Evolutionary conservation across 2,329 filamentous ascomycete species (phyloP).

Genomic region (Chalaropsis thielavioides): DNA sequence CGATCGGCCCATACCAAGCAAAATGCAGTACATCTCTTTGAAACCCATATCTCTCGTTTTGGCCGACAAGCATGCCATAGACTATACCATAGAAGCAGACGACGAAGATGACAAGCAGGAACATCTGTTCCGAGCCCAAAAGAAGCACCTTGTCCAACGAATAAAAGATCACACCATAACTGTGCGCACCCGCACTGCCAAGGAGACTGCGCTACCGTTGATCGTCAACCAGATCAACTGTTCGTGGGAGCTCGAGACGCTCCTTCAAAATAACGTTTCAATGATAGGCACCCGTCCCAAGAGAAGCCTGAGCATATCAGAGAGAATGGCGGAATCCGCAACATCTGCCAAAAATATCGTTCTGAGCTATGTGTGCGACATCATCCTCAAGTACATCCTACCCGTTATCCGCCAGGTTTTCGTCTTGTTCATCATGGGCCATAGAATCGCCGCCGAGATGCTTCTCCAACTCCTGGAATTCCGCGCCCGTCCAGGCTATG

Average conservation of each 20-base stretch:
- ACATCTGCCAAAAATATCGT: conserved; percentile 69
- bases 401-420: conserved; percentile 61
- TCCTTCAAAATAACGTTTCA: conserved; percentile 82
- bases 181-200: conserved; percentile 59
- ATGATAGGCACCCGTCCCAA: conserved; percentile 68
- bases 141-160: conserved; percentile 63
- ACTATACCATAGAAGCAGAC: conserved; percentile 33
- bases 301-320: conserved; percentile 79
- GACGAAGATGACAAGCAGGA: conserved; percentile 57
- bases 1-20: conserved; percentile 65
- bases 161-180: conserved; percentile 76
- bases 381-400: conserved; percentile 61
- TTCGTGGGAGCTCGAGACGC: conserved; percentile 72
- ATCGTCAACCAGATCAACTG: conserved; percentile 95
- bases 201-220: conserved; percentile 64
- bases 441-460: conserved; percentile 68
- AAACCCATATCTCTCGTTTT: conserved; percentile 78
- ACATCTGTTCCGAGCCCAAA: conserved; percentile 41
- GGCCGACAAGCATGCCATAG: conserved; percentile 46
- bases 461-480: conserved; percentile 72
- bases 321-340: conserved; percentile 86
- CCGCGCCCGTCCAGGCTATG: conserved; percentile 59
- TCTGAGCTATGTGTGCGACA: conserved; percentile 51
- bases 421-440: conserved; percentile 61
- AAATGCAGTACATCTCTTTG: conserved; percentile 94